A percentile compares a stretch with the other conserved stretches of the same genome.
These are phyloP conservation scores for Mortierella sp. DNA, from an alignment of 371 early-diverging fungal species.

Conservation along the genomic window DNA sequence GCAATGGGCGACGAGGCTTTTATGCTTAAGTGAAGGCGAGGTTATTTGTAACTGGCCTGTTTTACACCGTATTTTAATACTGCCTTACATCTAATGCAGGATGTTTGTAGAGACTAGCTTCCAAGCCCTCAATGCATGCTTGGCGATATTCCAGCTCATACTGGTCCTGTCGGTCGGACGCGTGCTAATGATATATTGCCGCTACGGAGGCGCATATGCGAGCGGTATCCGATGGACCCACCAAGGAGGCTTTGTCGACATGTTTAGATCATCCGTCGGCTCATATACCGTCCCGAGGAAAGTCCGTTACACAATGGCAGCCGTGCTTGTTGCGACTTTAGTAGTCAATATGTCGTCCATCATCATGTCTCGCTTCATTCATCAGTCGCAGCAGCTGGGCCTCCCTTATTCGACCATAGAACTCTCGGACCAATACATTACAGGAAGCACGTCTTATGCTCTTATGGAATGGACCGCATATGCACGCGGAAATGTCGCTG, in stretches of 20 bases:
- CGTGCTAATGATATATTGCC: constrained; percentile 17
- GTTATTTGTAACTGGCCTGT: not conserved
- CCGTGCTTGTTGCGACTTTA: not conserved
- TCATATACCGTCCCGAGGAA: constrained; percentile 6
- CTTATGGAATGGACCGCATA: constrained; percentile 12
- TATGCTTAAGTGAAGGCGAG: not conserved
- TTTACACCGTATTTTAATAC: not conserved
- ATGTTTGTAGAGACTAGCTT: constrained; percentile 16
- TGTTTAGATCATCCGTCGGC: constrained; percentile 16
- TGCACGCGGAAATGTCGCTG: constrained; percentile 11
- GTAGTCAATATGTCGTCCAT: constrained; percentile 10
- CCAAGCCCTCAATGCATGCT: constrained; percentile 8
- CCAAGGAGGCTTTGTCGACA: constrained; percentile 12
- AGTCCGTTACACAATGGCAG: constrained; percentile 3
- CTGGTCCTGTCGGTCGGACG: constrained; percentile 11
- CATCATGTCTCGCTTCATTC: constrained; percentile 17
- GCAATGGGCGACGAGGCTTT: not conserved
- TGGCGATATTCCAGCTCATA: constrained; percentile 14
- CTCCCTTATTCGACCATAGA: not conserved
- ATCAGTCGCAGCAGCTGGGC: constrained; percentile 11
- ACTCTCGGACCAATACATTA: not conserved
- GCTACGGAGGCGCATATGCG: constrained; percentile 9
- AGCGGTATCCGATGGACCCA: constrained; percentile 17
- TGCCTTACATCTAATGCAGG: not conserved
- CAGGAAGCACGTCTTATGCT: not conserved